A percentile compares a stretch with the other conserved stretches of the same genome.
Evolutionary conservation across 495 filamentous ascomycete genomes (phyloP).

Genomic region (Beverwykella pulmonaria): DNA sequence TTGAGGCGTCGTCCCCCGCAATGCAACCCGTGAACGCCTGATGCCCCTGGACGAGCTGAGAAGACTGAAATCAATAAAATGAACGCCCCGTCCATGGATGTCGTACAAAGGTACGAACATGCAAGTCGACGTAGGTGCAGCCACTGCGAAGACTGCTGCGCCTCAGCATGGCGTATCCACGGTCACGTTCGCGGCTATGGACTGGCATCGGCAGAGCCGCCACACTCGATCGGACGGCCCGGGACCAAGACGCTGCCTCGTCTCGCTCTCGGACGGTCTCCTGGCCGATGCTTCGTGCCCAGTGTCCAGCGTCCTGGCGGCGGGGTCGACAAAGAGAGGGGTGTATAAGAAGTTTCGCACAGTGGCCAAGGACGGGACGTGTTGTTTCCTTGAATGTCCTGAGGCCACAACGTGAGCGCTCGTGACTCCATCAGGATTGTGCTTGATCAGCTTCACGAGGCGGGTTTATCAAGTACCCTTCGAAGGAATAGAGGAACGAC

Average conservation of each 20-base stretch:
- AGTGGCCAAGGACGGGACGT: constrained; percentile 9
- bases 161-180: constrained; percentile 9
- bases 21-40: constrained; percentile 5
- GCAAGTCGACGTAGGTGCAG: no score
- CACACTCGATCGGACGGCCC: neutral
- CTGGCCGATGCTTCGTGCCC: constrained; percentile 7
- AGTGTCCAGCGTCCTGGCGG: constrained; percentile 5
- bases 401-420: neutral
- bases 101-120: neutral
- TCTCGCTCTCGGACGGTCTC: neutral
- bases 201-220: neutral
- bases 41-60: neutral
- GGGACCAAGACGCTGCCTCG: neutral
- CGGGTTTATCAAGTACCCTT: no score
- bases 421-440: neutral
- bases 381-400: constrained; percentile 9
- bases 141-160: constrained; percentile 1
- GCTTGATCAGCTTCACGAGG: neutral
- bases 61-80: no score
- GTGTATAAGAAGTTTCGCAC: constrained; percentile 5
- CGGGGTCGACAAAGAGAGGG: neutral
- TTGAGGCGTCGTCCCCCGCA: constrained; percentile 1
- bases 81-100: neutral
- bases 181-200: no score
- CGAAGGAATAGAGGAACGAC: no score